Percentiles rank a stretch among this genome's conserved stretches.
Conservation (phyloP, 2,329 filamentous ascomycete genomes). For the Decorospora gaudefroyi region DNA sequence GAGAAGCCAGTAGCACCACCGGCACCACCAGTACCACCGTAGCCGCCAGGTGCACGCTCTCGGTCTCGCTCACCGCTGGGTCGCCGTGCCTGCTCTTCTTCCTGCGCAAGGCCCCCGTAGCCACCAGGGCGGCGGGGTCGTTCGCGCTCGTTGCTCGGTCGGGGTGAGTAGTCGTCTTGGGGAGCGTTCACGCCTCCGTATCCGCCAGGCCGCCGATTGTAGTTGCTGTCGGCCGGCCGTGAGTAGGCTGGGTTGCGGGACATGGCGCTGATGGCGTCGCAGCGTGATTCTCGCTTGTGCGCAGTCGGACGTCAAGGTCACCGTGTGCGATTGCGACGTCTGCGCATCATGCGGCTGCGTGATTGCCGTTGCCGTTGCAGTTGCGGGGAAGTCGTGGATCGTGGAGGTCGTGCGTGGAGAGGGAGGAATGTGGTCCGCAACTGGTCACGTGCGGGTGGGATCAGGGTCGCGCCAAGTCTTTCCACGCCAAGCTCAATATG, state of each 20-base stretch:
- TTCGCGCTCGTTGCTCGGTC: constrained; percentile 25
- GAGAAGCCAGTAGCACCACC: too few species aligned
- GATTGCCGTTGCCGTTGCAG: constrained; percentile 10
- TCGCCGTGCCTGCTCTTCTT: constrained; percentile 29
- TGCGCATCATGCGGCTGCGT: constrained; percentile 17
- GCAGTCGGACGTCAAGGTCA: constrained; percentile 16
- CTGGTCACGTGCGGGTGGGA: not conserved
- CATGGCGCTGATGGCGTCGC: constrained; percentile 32
- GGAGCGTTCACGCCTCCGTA: constrained; percentile 34
- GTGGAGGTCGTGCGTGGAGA: constrained; percentile 3
- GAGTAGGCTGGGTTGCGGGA: constrained; percentile 44
- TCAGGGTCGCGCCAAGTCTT: constrained; percentile 19
- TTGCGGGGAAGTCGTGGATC: constrained; percentile 39
- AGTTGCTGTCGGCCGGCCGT: constrained; percentile 25
- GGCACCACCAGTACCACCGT: constrained; percentile 41
- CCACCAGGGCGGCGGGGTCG: constrained; percentile 30
- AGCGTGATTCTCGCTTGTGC: constrained; percentile 8
- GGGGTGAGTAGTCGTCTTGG: constrained; percentile 22
- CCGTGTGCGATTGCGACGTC: constrained; percentile 14
- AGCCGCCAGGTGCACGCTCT: constrained; percentile 42
- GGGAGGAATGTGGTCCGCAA: not conserved
- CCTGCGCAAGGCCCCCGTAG: constrained; percentile 38
- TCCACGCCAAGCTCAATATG: too few species aligned
- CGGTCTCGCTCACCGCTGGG: constrained; percentile 33
- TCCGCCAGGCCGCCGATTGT: constrained; percentile 38